Evolutionary conservation across 768 basidiomycete species (phyloP).

Genomic region (Lentinula lateritia): DNA sequence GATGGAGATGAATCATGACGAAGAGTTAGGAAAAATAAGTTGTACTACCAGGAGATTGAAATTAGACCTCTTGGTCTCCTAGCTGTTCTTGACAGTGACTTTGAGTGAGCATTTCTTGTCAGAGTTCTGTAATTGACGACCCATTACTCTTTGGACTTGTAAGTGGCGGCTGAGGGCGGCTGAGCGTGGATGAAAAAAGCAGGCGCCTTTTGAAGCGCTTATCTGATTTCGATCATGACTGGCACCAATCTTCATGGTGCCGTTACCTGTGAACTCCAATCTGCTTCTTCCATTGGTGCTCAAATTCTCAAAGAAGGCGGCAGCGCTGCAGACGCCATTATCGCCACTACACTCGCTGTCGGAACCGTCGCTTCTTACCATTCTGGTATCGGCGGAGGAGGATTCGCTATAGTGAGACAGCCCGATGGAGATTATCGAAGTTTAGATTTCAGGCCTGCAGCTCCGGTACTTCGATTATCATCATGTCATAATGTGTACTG

Average conservation of each 20-base stretch:
- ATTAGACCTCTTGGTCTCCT: no score
- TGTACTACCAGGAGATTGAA: no score
- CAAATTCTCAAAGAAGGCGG: constrained; percentile 74
- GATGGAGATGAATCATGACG: no score
- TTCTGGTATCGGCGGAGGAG: constrained; percentile 82
- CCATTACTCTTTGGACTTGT: no score
- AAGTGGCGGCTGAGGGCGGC: no score
- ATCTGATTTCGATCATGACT: background rate
- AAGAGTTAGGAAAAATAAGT: no score
- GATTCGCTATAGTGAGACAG: constrained; percentile 33
- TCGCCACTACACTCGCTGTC: constrained; percentile 72
- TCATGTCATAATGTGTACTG: constrained; percentile 52
- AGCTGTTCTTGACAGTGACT: no score
- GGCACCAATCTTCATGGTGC: constrained; percentile 49
- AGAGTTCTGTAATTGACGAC: no score
- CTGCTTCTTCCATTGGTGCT: constrained; percentile 84
- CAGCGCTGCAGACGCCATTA: constrained; percentile 88
- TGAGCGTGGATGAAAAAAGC: no score
- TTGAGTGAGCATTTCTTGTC: no score
- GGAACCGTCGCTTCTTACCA: constrained; percentile 71
- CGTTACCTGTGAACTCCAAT: constrained; percentile 82
- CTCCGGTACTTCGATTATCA: constrained; percentile 47
- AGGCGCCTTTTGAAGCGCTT: no score
- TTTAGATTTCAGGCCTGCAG: constrained; percentile 43
- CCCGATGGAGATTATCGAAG: background rate